These are phyloP conservation scores for Silene conica DNA, from an alignment of 148 eudicot genomes.

Conservation along the genomic window DNA sequence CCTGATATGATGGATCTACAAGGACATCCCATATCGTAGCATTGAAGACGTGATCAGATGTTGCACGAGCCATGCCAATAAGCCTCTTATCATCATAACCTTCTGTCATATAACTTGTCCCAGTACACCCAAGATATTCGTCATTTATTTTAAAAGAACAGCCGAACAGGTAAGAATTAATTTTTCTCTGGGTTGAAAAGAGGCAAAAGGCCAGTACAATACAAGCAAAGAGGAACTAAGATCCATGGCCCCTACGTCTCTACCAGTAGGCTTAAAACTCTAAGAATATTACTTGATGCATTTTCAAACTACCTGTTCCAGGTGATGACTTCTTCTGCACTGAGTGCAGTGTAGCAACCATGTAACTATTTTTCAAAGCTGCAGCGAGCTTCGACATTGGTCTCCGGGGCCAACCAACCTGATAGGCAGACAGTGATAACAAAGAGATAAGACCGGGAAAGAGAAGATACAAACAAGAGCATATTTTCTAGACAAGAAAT, in stretches of 20 bases:
- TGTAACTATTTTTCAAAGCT: slow-evolving; percentile 92
- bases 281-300: slow-evolving; percentile 11
- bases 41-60: slow-evolving; percentile 97
- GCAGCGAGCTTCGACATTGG: slow-evolving; percentile 86
- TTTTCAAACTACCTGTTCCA: slow-evolving; percentile 56
- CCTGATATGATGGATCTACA: slow-evolving; percentile 97
- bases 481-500: background rate
- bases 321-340: slow-evolving; percentile 44
- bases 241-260: background rate
- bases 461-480: background rate
- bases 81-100: slow-evolving; percentile 61
- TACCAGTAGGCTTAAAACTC: background rate
- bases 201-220: background rate
- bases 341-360: slow-evolving; percentile 86
- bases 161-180: background rate
- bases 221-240: background rate
- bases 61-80: slow-evolving; percentile 98
- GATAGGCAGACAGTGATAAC: slow-evolving; percentile 14
- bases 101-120: slow-evolving; percentile 81
- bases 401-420: slow-evolving; percentile 99
- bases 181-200: background rate
- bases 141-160: slow-evolving; percentile 36
- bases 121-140: slow-evolving; percentile 60
- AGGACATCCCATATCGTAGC: slow-evolving; percentile 99
- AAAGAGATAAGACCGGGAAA: background rate